These are phyloP conservation scores for Fraxinus baroniana DNA, from an alignment of 305 asterid species.

Conservation along the genomic window DNA sequence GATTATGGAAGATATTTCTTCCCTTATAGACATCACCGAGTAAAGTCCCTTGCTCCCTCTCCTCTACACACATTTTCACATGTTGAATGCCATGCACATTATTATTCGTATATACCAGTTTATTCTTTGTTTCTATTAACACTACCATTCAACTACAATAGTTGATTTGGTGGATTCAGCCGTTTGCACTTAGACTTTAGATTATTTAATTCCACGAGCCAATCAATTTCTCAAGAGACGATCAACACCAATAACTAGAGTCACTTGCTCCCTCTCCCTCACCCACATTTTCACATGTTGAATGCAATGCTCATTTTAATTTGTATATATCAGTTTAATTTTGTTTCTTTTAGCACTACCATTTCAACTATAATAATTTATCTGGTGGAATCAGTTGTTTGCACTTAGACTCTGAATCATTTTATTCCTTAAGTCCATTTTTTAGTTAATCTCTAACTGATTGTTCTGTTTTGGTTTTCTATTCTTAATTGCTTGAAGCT, in stretches of 20 bases:
- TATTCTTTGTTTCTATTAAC: background rate
- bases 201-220: background rate
- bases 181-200: background rate
- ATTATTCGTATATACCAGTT: background rate
- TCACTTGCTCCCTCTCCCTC: background rate
- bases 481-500: background rate
- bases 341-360: background rate
- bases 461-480: background rate
- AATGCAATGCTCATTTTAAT: background rate
- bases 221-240: background rate
- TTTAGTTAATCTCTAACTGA: background rate
- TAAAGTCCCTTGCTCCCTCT: background rate
- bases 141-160: background rate
- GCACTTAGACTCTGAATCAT: background rate
- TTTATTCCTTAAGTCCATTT: background rate
- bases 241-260: too few relatives aligned
- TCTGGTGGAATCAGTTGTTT: background rate
- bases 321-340: background rate
- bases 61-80: background rate
- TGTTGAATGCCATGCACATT: background rate
- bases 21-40: background rate
- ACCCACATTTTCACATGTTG: background rate
- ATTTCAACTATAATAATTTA: background rate
- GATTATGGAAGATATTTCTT: background rate
- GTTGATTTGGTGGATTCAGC: too few relatives aligned